phyloP scores from a whole-genome alignment of 371 early-diverging fungal genomes.

The Circinella umbellata region DNA sequence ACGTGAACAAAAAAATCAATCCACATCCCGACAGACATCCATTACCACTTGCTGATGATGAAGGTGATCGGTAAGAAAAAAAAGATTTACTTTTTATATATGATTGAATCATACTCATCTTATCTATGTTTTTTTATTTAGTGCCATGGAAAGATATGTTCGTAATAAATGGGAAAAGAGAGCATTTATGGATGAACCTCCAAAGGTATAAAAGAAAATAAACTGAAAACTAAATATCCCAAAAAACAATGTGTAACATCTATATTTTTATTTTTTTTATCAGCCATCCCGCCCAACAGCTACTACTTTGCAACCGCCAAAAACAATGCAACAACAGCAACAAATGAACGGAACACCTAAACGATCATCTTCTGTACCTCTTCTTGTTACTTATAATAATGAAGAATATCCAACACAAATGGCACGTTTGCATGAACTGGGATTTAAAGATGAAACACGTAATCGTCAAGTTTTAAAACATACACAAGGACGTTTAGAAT shows the following conservation, averaged over 20 bases:
- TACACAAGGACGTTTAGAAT: constrained; percentile 76
- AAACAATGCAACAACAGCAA: neutral
- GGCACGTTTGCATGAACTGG: constrained; percentile 70
- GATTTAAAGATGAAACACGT: constrained; percentile 68
- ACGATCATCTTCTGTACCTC: constrained; percentile 52
- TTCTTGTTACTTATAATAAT: constrained; percentile 10
- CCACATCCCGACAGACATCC: constrained; percentile 72
- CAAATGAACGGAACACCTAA: constrained; percentile 23
- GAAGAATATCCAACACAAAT: constrained; percentile 16
- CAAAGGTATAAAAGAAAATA: constrained; percentile 1
- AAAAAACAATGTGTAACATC: no score
- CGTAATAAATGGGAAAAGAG: constrained; percentile 94
- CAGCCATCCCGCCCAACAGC: constrained; percentile 21
- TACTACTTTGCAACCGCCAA: neutral
- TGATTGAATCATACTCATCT: no score
- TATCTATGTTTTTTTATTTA: constrained; percentile 21
- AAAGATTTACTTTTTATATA: no score
- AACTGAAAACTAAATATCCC: no score
- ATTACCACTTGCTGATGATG: constrained; percentile 61
- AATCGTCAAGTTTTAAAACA: constrained; percentile 66
- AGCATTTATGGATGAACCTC: constrained; percentile 56
- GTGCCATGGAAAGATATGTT: constrained; percentile 89
- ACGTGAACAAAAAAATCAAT: constrained; percentile 77
- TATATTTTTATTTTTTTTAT: neutral
- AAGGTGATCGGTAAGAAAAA: constrained; percentile 64